Evolutionary conservation across 2,329 filamentous ascomycete genomes (phyloP).

Genomic region (Trichoderma semiorbis): DNA sequence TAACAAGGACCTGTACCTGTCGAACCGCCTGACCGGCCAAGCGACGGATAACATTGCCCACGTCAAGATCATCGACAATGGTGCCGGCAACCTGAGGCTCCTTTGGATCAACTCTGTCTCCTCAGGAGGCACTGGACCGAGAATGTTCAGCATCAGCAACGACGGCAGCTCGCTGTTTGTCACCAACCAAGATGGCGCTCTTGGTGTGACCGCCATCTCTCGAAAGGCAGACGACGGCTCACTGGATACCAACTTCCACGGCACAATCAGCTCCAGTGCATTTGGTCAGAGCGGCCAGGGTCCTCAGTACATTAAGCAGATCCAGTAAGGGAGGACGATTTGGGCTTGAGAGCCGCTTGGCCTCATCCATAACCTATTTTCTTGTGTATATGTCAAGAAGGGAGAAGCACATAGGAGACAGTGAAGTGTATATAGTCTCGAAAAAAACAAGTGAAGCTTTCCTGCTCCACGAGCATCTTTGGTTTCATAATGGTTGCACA

Average conservation of each 20-base stretch:
- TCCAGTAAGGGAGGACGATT: not conserved
- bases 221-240: slow-evolving; percentile 3
- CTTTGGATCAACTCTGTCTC: slow-evolving; percentile 33
- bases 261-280: not conserved
- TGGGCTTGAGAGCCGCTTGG: not conserved
- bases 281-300: slow-evolving; percentile 7
- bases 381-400: not conserved
- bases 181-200: slow-evolving; percentile 44
- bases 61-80: slow-evolving; percentile 36
- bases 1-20: slow-evolving; percentile 46
- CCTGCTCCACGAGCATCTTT: not conserved
- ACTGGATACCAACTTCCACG: not conserved
- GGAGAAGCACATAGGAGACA: not conserved
- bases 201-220: slow-evolving; percentile 39
- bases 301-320: slow-evolving; percentile 14
- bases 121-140: slow-evolving; percentile 39
- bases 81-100: slow-evolving; percentile 29
- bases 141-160: slow-evolving; percentile 44
- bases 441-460: not conserved
- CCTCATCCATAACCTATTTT: not conserved
- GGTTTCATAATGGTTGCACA: not conserved
- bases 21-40: slow-evolving; percentile 48
- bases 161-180: slow-evolving; percentile 41
- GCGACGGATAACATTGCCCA: slow-evolving; percentile 46
- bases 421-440: not conserved